Base-by-base conservation (phyloP, 1,284 basidiomycete genomes). In the Paramarasmius palmivorus region DNA sequence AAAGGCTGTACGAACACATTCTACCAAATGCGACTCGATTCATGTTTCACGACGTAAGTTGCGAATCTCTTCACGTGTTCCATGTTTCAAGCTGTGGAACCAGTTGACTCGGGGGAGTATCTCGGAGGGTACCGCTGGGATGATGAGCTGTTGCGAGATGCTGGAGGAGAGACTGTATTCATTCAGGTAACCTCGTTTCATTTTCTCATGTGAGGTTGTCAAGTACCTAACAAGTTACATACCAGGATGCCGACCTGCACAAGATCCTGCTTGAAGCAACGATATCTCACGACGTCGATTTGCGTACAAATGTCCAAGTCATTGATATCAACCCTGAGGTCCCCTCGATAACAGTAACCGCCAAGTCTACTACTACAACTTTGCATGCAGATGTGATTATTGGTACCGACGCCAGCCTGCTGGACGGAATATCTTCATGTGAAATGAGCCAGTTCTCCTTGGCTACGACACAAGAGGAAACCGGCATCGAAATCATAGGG, bases 381-480 rank as follows among this genome's bases (percentile, higher is more conserved):
- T 52, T 85, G 40, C 56, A 60, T 2, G 81, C 74, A 8, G 81
- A 88, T 59, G 72, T 88, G 15, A 73, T 88, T 47, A 68, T 89
- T 37, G 86, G 83, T 17, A 84, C 86, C 0, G 86, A 87, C 59
- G 86, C 29, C 7, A 32, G 29, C 12, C 29, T n/a, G n/a, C n/a
- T 32, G 29, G 29, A 32, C 12, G 29, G 29, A 32, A 12, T 6
- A 32, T 32, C 29, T 32, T 6, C 12, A 12, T 12, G 7, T 32
- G 29, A 32, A 6, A 32, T 32, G 7, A 22, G 68, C 75, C n/a
- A n/a, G n/a, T 20, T 58, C 63, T 55, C 37, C 12, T 32, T 32
- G 68, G 66, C 47, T 61, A 63, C 32, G 59, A 58, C 4, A 45
- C 54, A 40, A 57, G 65, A 2, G 51, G 62, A 40, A 40, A 53